Conservation (phyloP, 2,329 filamentous ascomycete genomes). For the Moelleriella libera region DNA sequence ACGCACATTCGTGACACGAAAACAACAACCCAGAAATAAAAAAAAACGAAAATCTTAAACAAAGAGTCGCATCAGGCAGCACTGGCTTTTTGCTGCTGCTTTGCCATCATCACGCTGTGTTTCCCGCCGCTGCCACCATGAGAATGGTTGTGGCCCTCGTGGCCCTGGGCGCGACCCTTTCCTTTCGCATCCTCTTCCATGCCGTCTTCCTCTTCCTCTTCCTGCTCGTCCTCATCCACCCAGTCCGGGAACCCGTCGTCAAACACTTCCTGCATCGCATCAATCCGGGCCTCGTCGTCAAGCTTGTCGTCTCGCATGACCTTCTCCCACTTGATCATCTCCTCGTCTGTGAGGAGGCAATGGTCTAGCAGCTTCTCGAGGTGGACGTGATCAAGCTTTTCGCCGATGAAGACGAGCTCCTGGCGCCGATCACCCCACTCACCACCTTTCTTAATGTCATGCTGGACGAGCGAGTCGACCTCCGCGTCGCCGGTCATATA, state of each 20-base stretch:
- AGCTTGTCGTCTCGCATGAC: constrained; percentile 31
- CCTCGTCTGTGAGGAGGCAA: constrained; percentile 46
- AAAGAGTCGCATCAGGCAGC: neutral
- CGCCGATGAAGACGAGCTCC: constrained; percentile 62
- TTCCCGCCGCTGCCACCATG: neutral
- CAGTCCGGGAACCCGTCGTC: constrained; percentile 47
- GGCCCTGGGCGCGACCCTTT: constrained; percentile 5
- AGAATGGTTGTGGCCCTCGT: constrained; percentile 7
- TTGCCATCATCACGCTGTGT: neutral
- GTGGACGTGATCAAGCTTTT: constrained; percentile 38
- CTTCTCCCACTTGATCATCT: constrained; percentile 38
- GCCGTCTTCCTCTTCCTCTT: constrained; percentile 19
- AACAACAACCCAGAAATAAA: no score
- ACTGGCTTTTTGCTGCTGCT: neutral
- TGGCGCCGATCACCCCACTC: constrained; percentile 58
- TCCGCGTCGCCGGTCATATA: constrained; percentile 31
- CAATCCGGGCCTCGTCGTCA: constrained; percentile 23
- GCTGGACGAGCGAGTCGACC: constrained; percentile 32
- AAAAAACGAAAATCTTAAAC: no score
- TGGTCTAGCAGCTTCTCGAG: constrained; percentile 40
- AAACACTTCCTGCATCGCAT: constrained; percentile 34
- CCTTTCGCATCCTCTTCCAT: constrained; percentile 11
- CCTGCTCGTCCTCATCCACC: constrained; percentile 27
- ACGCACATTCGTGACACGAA: no score
- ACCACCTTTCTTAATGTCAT: constrained; percentile 37